Conservation (phyloP, 805 yeast genomes). For the Saccharomycopsis guyanensis region DNA sequence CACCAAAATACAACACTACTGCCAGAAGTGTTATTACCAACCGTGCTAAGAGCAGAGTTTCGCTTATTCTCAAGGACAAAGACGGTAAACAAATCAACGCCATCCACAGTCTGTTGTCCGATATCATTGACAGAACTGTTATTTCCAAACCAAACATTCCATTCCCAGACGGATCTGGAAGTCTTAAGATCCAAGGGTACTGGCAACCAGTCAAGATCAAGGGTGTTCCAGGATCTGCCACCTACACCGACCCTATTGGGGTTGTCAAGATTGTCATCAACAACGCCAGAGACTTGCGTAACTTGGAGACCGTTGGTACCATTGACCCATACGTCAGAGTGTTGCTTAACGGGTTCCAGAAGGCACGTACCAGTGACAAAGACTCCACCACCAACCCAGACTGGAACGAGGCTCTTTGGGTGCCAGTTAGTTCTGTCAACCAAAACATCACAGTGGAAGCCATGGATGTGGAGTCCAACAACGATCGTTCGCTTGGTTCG, state of each 20-base stretch:
- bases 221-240: conserved; percentile 62
- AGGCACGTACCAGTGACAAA: conserved; percentile 66
- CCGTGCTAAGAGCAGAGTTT: conserved; percentile 62
- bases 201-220: conserved; percentile 85
- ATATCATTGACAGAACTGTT: conserved; percentile 68
- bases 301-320: conserved; percentile 82
- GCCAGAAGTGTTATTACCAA: conserved; percentile 65
- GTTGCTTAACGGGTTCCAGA: conserved; percentile 65
- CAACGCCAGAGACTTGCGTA: conserved; percentile 67
- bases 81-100: conserved; percentile 53
- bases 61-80: conserved; percentile 57
- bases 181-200: conserved; percentile 54
- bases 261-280: conserved; percentile 68
- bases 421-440: conserved; percentile 74
- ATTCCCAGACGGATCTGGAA: conserved; percentile 62
- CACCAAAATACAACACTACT: conserved; percentile 58
- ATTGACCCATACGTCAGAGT: conserved; percentile 88
- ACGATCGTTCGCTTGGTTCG: conserved; percentile 83
- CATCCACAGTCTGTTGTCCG: conserved; percentile 48
- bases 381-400: conserved; percentile 69
- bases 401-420: conserved; percentile 77
- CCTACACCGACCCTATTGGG: conserved; percentile 93
- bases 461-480: conserved; percentile 79
- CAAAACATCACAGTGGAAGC: conserved; percentile 81
- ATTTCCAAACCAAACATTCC: conserved; percentile 76